Evolutionary conservation across 2,329 filamentous ascomycete genomes (phyloP).

Genomic region (Pestalotiopsis sp.): DNA sequence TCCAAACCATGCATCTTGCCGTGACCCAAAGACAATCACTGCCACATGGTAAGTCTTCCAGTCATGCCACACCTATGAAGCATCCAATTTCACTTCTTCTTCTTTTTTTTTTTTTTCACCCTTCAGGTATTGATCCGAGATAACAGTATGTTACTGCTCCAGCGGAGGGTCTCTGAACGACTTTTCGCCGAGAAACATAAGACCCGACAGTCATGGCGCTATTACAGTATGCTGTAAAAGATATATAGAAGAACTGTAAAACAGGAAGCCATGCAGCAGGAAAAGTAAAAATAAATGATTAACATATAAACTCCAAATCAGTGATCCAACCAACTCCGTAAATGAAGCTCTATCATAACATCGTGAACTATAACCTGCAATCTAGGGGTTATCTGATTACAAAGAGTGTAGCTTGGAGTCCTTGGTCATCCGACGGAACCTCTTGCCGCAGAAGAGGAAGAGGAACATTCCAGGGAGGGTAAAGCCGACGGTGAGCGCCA

Average conservation of each 20-base stretch:
- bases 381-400: constrained; percentile 8
- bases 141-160: not conserved
- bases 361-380: too few relatives aligned
- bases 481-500: constrained; percentile 29
- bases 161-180: not conserved
- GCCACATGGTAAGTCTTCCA: not conserved
- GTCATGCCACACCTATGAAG: not conserved
- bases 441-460: constrained; percentile 32
- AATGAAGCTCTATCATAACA: too few relatives aligned
- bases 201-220: too few relatives aligned
- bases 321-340: too few relatives aligned
- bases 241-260: too few relatives aligned
- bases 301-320: too few relatives aligned
- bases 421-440: constrained; percentile 31
- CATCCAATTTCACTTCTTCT: not conserved
- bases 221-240: too few relatives aligned
- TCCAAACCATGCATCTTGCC: not conserved
- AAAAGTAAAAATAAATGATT: too few relatives aligned
- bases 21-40: not conserved
- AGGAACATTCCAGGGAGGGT: constrained; percentile 27
- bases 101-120: not conserved
- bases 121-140: not conserved
- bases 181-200: too few relatives aligned
- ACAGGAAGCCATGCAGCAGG: too few relatives aligned
- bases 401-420: constrained; percentile 30